Evolutionary conservation across 2,329 filamentous ascomycete species (phyloP).

Genomic region (Onygenales sp.): DNA sequence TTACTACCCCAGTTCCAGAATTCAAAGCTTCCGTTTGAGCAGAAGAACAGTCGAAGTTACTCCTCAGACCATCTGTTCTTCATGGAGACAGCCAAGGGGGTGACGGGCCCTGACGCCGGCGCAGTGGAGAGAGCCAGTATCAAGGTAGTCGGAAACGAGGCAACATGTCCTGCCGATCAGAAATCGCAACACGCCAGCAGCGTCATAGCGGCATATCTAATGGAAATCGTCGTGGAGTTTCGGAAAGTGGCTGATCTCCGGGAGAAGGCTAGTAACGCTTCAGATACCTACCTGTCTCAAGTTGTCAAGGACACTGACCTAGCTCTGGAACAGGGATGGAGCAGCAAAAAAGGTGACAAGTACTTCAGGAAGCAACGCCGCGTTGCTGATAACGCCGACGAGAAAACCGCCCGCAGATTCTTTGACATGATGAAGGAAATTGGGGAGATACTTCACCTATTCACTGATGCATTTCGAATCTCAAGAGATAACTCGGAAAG

Average conservation of each 20-base stretch:
- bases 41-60: too few relatives aligned
- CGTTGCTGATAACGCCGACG: constrained; percentile 9
- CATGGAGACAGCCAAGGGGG: too few relatives aligned
- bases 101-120: too few relatives aligned
- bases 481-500: not conserved
- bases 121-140: not conserved
- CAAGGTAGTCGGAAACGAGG: not conserved
- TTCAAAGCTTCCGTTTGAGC: too few relatives aligned
- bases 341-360: constrained; percentile 7
- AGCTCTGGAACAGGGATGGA: constrained; percentile 12
- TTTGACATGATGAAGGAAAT: constrained; percentile 18
- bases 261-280: not conserved
- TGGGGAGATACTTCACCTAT: constrained; percentile 15
- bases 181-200: not conserved
- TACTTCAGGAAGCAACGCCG: constrained; percentile 14
- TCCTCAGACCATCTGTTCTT: too few relatives aligned
- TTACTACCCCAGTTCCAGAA: too few relatives aligned
- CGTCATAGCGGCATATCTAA: not conserved
- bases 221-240: not conserved
- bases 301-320: not conserved
- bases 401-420: constrained; percentile 1
- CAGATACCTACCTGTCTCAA: not conserved
- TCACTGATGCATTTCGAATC: constrained; percentile 9
- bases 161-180: not conserved
- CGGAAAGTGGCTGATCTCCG: not conserved